phyloP scores from a whole-genome alignment of 2,329 filamentous ascomycete genomes.

The Fusarium sp. region DNA sequence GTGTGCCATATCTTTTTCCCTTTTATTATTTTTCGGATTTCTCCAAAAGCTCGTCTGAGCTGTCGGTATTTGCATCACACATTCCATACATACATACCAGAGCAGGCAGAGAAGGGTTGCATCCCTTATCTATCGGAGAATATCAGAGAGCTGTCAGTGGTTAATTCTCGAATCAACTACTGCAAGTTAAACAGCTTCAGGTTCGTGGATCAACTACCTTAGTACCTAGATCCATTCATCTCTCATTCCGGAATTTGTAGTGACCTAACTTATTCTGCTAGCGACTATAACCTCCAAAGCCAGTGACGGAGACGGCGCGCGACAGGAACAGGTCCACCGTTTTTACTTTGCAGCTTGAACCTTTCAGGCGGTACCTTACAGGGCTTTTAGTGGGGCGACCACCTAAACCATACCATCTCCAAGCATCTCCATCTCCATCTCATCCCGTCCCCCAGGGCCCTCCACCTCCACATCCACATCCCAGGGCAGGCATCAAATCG shows the following conservation, averaged over 20 bases:
- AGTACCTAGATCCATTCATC: background rate
- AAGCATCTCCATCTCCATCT: background rate
- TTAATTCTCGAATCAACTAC: background rate
- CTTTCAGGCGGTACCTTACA: slow-evolving; percentile 37
- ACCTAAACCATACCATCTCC: slow-evolving; percentile 1
- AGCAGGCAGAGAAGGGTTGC: background rate
- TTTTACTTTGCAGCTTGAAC: slow-evolving; percentile 25
- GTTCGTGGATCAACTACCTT: background rate
- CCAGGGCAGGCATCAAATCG: slow-evolving; percentile 8
- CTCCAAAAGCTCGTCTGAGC: background rate
- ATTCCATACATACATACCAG: background rate
- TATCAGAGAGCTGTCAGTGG: slow-evolving; percentile 7
- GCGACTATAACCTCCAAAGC: background rate
- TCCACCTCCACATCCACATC: slow-evolving; percentile 11
- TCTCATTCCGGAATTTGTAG: slow-evolving; percentile 20
- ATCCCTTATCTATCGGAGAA: slow-evolving; percentile 24
- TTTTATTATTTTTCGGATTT: background rate
- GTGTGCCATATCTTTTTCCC: background rate
- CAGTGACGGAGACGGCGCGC: slow-evolving; percentile 30
- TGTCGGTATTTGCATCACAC: slow-evolving; percentile 19
- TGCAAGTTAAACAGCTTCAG: background rate
- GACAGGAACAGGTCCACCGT: background rate
- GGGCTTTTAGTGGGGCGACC: slow-evolving; percentile 29
- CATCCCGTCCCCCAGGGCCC: background rate
- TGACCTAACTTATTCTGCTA: background rate